These are phyloP conservation scores for Apiotrichum brassicae DNA, from an alignment of 1,284 basidiomycete genomes.

Conservation along the genomic window DNA sequence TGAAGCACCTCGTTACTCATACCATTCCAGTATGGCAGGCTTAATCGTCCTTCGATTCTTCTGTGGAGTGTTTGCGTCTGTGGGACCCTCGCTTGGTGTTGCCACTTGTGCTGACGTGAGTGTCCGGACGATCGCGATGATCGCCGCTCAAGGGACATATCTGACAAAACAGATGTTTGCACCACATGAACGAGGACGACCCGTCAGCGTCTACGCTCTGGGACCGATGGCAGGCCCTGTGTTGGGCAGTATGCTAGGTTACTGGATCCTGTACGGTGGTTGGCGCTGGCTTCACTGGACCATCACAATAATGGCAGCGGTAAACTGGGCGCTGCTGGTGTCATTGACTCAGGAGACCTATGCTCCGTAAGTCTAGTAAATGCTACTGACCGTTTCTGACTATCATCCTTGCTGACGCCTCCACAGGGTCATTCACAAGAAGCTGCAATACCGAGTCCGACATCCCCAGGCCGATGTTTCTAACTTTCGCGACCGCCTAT, in stretches of 20 bases:
- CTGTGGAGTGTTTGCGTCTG: constrained; percentile 39
- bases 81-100: constrained; percentile 42
- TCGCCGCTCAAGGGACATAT: too few relatives aligned
- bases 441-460: constrained; percentile 24
- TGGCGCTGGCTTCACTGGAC: constrained; percentile 46
- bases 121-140: too few relatives aligned
- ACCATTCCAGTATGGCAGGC: constrained; percentile 26
- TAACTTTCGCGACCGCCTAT: constrained; percentile 14
- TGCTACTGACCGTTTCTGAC: too few relatives aligned
- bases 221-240: constrained; percentile 44
- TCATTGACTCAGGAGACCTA: constrained; percentile 41
- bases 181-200: constrained; percentile 37
- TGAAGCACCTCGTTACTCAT: neutral
- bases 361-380: constrained; percentile 33
- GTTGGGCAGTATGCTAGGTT: constrained; percentile 41
- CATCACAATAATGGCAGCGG: constrained; percentile 35
- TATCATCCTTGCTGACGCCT: too few relatives aligned
- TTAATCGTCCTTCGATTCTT: constrained; percentile 43
- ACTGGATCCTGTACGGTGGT: constrained; percentile 37
- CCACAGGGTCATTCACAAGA: constrained; percentile 34
- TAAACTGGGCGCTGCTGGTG: constrained; percentile 34
- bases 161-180: constrained; percentile 26
- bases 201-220: constrained; percentile 41
- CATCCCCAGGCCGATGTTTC: constrained; percentile 17
- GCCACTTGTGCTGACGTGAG: constrained; percentile 45